A percentile compares a stretch with the other conserved stretches of the same genome.
phyloP scores from a whole-genome alignment of 192 early-diverging fungal genomes.

The Diversispora eburnea region DNA sequence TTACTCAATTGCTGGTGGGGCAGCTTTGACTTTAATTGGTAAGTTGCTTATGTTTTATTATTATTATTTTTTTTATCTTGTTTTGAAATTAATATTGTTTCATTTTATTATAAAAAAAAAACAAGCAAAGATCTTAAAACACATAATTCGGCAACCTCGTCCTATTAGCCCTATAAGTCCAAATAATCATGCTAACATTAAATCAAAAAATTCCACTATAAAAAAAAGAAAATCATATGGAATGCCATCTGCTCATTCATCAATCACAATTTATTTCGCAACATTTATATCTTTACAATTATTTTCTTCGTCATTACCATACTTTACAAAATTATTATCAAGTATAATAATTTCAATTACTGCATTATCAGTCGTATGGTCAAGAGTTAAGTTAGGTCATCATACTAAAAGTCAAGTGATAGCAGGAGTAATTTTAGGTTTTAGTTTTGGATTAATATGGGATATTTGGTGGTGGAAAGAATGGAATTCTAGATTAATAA shows the following conservation, averaged over 20 bases:
- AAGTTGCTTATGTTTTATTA: not conserved
- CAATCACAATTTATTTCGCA: slow-evolving; percentile 22
- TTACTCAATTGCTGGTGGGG: slow-evolving; percentile 8
- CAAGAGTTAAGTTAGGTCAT: slow-evolving; percentile 33
- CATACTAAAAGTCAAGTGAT: slow-evolving; percentile 32
- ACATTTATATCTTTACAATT: slow-evolving; percentile 18
- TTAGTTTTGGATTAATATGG: not conserved
- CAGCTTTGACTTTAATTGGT: slow-evolving; percentile 1
- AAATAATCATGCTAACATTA: not conserved
- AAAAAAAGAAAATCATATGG: slow-evolving; percentile 15
- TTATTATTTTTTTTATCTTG: not conserved
- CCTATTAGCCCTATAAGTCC: not conserved
- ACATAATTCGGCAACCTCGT: slow-evolving; percentile 23
- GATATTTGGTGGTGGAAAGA: slow-evolving; percentile 12
- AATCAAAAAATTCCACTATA: not conserved
- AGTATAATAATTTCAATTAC: not conserved
- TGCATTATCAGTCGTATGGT: slow-evolving; percentile 34
- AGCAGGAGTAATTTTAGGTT: slow-evolving; percentile 30
- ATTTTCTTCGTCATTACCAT: not conserved
- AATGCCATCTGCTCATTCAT: slow-evolving; percentile 28
- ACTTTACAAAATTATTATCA: not conserved
- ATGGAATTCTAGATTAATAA: not conserved
- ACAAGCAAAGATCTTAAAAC: slow-evolving; percentile 11
- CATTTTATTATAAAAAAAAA: too few relatives aligned
- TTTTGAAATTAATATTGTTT: not conserved